Percentiles rank a stretch among this genome's conserved stretches.
These are phyloP conservation scores for Aspergillus awamori DNA, from an alignment of 2,329 filamentous ascomycete genomes.

Conservation along the genomic window DNA sequence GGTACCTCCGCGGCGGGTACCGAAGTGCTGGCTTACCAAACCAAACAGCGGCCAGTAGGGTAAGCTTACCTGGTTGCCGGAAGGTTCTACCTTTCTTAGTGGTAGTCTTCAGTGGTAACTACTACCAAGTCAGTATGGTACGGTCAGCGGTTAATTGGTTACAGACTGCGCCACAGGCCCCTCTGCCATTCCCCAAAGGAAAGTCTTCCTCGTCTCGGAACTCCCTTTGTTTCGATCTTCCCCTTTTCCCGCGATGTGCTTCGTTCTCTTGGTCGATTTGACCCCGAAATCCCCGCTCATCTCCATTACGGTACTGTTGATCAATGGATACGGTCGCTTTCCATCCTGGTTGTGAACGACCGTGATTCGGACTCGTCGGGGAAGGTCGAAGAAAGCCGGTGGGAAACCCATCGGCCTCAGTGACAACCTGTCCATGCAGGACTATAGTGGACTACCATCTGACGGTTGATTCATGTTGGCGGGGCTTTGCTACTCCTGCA, in stretches of 20 bases:
- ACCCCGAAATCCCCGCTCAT: neutral
- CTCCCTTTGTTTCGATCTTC: conserved; percentile 3
- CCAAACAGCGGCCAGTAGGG: neutral
- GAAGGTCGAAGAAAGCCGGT: neutral
- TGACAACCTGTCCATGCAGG: conserved; percentile 20
- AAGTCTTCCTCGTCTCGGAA: neutral
- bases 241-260: neutral
- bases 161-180: conserved; percentile 5
- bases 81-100: neutral
- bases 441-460: conserved; percentile 23
- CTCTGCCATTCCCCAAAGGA: neutral
- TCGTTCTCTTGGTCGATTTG: neutral
- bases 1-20: conserved; percentile 18
- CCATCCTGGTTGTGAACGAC: neutral
- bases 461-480: conserved; percentile 32
- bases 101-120: no score
- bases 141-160: neutral
- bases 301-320: neutral
- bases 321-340: neutral
- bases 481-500: conserved; percentile 28
- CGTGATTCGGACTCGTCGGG: neutral
- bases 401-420: neutral
- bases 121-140: no score
- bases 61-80: neutral
- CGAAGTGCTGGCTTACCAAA: neutral